A percentile compares a stretch with the other conserved stretches of the same genome.
Conservation (phyloP, 305 asterid genomes). For the Solanum aculeatissimum region DNA sequence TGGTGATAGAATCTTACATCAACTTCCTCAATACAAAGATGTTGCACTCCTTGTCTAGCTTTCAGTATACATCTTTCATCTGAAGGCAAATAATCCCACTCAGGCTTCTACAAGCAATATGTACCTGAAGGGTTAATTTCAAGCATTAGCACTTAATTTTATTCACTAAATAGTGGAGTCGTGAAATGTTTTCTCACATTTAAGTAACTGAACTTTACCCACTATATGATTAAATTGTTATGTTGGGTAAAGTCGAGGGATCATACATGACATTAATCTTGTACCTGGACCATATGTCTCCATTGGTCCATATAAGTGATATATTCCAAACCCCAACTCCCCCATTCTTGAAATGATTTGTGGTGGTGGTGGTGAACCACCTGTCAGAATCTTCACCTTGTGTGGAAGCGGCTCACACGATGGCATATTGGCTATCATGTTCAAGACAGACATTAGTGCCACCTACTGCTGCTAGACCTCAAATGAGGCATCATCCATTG, state of each 20-base stretch:
- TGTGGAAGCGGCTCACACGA: conserved; percentile 36
- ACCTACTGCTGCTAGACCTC: conserved; percentile 84
- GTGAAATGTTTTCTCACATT: not conserved
- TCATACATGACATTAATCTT: not conserved
- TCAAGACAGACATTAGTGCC: conserved; percentile 78
- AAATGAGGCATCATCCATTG: conserved; percentile 73
- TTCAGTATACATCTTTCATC: conserved; percentile 35
- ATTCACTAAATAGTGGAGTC: not conserved
- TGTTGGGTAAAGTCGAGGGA: not conserved
- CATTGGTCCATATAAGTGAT: conserved; percentile 72
- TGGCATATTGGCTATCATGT: conserved; percentile 51
- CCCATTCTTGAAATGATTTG: conserved; percentile 42
- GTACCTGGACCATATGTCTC: conserved; percentile 55
- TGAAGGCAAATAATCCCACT: conserved; percentile 58
- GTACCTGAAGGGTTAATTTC: conserved; percentile 8
- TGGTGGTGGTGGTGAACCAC: conserved; percentile 88
- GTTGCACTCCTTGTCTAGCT: conserved; percentile 72
- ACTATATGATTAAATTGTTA: not conserved
- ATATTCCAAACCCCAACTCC: conserved; percentile 57
- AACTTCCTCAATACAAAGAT: conserved; percentile 45
- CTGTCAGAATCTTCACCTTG: conserved; percentile 59
- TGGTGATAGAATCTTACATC: conserved; percentile 43
- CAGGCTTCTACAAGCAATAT: conserved; percentile 62
- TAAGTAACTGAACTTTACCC: not conserved
- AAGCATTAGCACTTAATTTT: not conserved